Base-by-base conservation (phyloP, 352 stramenopile species). In the Globisporangium camurandrum region DNA sequence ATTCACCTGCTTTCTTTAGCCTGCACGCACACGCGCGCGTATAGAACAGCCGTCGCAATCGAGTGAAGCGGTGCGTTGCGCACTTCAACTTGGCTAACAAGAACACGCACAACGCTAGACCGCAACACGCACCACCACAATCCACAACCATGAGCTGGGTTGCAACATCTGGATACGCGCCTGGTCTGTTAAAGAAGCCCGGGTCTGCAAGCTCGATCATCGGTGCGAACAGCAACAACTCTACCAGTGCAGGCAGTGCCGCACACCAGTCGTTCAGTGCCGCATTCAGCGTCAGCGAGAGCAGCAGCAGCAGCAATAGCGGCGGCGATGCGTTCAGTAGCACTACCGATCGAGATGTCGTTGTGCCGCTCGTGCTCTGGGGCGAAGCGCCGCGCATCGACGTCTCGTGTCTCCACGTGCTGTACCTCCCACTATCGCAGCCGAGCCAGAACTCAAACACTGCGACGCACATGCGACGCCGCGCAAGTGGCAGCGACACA, bases 341-440 rank as follows among this genome's bases (percentile, higher is more conserved):
- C 10, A 7, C 26, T 19, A 27, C 26, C 12, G 24, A 55, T 22
- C 31, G 65, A 30, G 73, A 87, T 27, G 71, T 87, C 10, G 50
- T 84, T 30, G 62, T 89, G 30, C 78, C 78, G 38, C 49, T 91
- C 12, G 79, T 88, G 57, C 64, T 91, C 30, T 91, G 77, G 76
- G 69, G 69, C 34, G 64, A 79, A 19, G 56, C 71, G 9, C 79
- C 79, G 27, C 58, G 57, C 7, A 53, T 91, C 8, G 40, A 74
- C 50, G 63, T 85, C 37, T 69, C 70, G 17, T 71, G 66, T 26
- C 31, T 91, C 11, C 76, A 88, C 38, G 75, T 86, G 26, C 61
- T 86, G 28, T 65, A 76, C 42, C 60, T 91, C n/a, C 79, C 79
- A 0, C 59, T 68, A 30, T 74, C 71, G 3, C 69, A 82, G 60